Evolutionary conservation across 2,329 filamentous ascomycete genomes (phyloP), one percentile per base, ranked within the genome.

Genomic region (Arthrobotrys musiformis): DNA sequence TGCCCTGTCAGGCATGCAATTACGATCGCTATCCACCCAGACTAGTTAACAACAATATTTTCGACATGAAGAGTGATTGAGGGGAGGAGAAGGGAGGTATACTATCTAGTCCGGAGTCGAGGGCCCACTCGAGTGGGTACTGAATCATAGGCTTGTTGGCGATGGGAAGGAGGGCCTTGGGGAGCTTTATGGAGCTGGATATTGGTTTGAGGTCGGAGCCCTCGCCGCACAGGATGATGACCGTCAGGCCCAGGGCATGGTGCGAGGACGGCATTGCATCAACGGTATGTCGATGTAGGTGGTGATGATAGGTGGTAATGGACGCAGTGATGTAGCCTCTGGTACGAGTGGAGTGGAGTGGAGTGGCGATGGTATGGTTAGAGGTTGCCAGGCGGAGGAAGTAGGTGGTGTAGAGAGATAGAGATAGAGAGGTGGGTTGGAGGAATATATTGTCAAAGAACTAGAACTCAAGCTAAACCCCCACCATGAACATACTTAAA

Each of bases 81-180:
- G 22, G 52, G 30, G 30, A 30, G 28, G 11, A 30, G 7, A 30
- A 13, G 24, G 9, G 40, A 58, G 26, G 19, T n/a, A 24, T 75
- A 81, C 79, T 80, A 19, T 79, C 70, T 33, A 81, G 70, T 80
- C 92, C 92, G 83, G 91, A 92, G 40, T 92, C 89, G 82, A 93
- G 92, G 84, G 92, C 94, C 85, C 93, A 94, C 81, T 94, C 92
- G 44, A 95, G 88, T 4, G 92, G 90, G 83, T 95, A 95, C 91
- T 93, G 94, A 52, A 95, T 90, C 92, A 95, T 95, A 0, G 92
- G 92, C 80, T 92, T 85, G 83, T 95, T 95, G 37, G 92, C 92
- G 75, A 95, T 91, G 4, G 92, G 92, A 6, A 95, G 85, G 22
- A 95, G 87, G 8, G 92, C 92, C 84, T 95, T 95, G 8, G 92